Evolutionary conservation across 306 rosid species (phyloP), one percentile per base, ranked within the genome.

Genomic region (Boehmeria nivea): DNA sequence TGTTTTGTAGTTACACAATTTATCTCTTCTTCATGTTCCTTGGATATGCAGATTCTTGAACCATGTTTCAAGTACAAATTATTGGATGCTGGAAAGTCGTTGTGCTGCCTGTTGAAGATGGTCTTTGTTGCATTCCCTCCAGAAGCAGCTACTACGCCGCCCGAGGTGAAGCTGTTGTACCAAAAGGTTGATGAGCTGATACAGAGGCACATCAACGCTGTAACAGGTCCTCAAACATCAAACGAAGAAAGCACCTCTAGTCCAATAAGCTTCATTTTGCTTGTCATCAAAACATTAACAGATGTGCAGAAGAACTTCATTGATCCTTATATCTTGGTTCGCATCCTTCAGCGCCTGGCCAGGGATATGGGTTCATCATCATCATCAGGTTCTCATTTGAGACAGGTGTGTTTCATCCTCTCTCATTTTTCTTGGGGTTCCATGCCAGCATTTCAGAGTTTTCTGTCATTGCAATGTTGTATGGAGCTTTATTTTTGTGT

Each of bases 131-230:
- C 99, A 33, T 93, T 87, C 80, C 96, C 99, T 59, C 83, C 67
- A 48, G 96, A 93, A 79, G 83, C 84, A 40, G 73, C 89, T 49
- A 64, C 88, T 26, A 85, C 86, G 43, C 95, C 88, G 28, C 68
- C 81, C 15, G 99, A 93, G 61, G 81, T 93, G 62, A 93, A 85
- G 65, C 57, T 54, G 59, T 67, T 93, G 72, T 83, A 79, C 74
- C 96, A 83, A 69, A 93, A 93, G 72, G 95, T 93, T 73, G 94
- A 87, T 21, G 95, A 93, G 62, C 88, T 93, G 68, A 85, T 93
- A 75, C 86, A 93, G 59, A 93, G 81, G 81, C 89, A 83, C 69
- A 83, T 88, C 28, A 59, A 67, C 64, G 63, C 77, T 63, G 79
- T 85, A 55, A 79, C 90, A 21, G 69, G 83, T 57, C 82, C 83